Evolutionary conservation across 441 rosid genomes (phyloP).

Genomic region (Erodium trifolium): DNA sequence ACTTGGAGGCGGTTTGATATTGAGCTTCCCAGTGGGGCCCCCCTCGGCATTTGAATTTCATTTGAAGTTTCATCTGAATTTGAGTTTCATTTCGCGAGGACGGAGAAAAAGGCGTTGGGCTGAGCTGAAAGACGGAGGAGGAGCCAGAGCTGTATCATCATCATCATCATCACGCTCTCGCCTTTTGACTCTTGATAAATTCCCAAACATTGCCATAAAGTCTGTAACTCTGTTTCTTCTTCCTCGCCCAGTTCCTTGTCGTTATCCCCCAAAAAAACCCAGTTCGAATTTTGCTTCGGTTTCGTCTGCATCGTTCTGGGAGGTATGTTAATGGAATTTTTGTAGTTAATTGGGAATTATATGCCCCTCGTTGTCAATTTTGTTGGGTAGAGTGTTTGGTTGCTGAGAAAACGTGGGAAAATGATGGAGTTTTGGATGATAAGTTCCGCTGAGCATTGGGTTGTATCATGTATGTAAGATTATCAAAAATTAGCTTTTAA

Average conservation of each 20-base stretch:
- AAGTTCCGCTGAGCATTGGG: background rate
- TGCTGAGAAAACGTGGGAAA: conserved; percentile 21
- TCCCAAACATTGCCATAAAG: background rate
- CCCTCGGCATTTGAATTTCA: conserved; percentile 8
- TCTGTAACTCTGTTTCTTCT: background rate
- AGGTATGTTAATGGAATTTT: background rate
- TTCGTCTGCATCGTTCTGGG: background rate
- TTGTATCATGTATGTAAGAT: background rate
- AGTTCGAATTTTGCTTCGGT: conserved; percentile 1
- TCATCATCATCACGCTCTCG: background rate
- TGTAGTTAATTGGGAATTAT: background rate
- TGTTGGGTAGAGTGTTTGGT: background rate
- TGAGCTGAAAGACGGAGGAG: conserved; percentile 18
- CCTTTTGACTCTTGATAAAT: too few relatives aligned
- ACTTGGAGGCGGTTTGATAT: conserved; percentile 26
- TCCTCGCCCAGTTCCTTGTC: background rate
- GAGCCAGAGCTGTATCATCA: conserved; percentile 15
- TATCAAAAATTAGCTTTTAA: background rate
- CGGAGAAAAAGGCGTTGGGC: background rate
- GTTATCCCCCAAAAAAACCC: background rate
- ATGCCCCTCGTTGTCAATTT: background rate
- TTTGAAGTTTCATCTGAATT: conserved; percentile 19
- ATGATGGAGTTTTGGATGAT: conserved; percentile 8
- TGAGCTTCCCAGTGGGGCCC: conserved; percentile 22
- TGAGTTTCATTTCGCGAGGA: conserved; percentile 22